Evolutionary conservation across 345 rosid species (phyloP), one percentile per base, ranked within the genome.

Genomic region (Sonneratia caseolaris): DNA sequence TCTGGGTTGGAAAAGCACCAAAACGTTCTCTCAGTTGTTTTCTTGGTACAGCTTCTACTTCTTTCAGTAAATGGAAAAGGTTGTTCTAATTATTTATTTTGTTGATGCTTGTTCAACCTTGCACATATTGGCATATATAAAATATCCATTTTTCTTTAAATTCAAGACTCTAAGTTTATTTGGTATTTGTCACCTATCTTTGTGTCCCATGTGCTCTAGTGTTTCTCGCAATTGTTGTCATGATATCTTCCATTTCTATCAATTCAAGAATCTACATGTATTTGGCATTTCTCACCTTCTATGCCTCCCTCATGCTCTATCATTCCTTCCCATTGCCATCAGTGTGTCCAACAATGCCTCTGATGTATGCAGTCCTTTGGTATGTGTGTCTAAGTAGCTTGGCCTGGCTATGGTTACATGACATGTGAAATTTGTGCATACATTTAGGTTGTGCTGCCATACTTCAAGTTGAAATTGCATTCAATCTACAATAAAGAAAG

Each of bases 401-500:
- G 13, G 3, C 43, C 15, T 66, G 37, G 42, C 14, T 22, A 65
- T 65, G 19, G 15, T n/a, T 55, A 61, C 32, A 37, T 80, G 76
- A 81, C 59, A 68, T 75, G 22, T 71, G 61, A 53, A 69, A n/a
- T 12, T 72, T 68, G 68, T 22, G 62, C 72, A 42, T 70, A 71
- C 78, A 59, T 71, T 72, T 80, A 95, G 98, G 99, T 92, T 80
- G 98, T 90, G 45, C 74, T 92, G 82, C 99, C 99, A 22, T 95
- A 92, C 86, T 82, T 90, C 22, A 95, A 89, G 83, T 90, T 96
- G 21, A 95, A 92, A 83, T 80, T 95, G 84, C 86, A 89, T 79
- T 88, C 96, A 2, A 69, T 87, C 61, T 95, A 95, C 83, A 89
- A 88, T 81, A 90, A 81, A 84, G 96, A 96, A 84, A 92, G 98